phyloP scores from a whole-genome alignment of 78 protist species.

The Creolimax fragrantissima region DNA sequence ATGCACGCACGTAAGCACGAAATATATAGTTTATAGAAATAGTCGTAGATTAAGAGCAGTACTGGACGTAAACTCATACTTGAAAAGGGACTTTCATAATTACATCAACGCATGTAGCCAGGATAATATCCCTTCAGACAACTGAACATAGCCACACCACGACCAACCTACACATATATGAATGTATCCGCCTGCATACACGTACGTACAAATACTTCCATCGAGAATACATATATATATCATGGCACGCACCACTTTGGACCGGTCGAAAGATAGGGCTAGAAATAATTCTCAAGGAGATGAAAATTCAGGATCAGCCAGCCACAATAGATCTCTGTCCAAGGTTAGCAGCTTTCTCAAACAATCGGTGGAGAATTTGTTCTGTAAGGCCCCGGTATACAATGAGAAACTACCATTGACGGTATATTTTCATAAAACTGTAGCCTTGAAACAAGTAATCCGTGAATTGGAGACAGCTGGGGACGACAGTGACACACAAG shows the following conservation, averaged over 20 bases:
- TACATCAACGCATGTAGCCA: neutral
- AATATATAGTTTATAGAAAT: too few species aligned
- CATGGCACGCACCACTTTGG: too few species aligned
- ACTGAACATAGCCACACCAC: neutral
- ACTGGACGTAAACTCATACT: too few species aligned
- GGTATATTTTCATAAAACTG: neutral
- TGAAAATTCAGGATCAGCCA: too few species aligned
- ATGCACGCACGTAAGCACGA: too few species aligned
- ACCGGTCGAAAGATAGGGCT: too few species aligned
- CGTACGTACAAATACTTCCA: too few species aligned
- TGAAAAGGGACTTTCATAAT: too few species aligned
- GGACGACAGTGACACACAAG: neutral
- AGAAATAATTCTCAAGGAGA: too few species aligned
- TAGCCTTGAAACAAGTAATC: neutral
- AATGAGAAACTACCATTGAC: neutral
- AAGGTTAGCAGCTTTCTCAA: neutral
- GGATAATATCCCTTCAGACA: neutral
- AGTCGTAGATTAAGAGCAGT: too few species aligned
- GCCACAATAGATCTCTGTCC: neutral
- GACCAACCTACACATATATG: neutral
- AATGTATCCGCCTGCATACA: too few species aligned
- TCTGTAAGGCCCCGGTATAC: neutral
- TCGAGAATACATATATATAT: too few species aligned
- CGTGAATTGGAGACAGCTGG: neutral
- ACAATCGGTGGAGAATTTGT: neutral